Evolutionary conservation across 352 stramenopile genomes (phyloP).

Genomic region (Globisporangium paroecandrum): DNA sequence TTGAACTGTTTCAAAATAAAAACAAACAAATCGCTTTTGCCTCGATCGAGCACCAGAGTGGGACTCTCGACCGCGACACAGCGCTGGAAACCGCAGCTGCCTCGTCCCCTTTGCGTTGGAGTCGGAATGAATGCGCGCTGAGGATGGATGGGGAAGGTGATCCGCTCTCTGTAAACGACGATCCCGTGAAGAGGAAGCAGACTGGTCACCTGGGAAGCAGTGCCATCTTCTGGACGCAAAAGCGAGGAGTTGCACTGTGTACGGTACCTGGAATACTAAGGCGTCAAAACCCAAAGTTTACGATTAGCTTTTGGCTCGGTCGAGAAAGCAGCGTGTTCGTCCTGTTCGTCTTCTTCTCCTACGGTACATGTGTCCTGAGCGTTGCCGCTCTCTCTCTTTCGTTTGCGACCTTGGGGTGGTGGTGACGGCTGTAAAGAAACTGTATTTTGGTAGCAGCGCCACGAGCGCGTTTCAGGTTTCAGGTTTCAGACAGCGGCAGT

Average conservation of each 20-base stretch:
- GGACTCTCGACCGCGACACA: background rate
- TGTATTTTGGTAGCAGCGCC: background rate
- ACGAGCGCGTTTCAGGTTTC: background rate
- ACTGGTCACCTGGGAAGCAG: no score
- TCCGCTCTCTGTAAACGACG: background rate
- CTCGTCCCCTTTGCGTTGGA: background rate
- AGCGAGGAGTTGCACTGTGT: no score
- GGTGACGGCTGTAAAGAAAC: background rate
- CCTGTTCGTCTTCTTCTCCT: background rate
- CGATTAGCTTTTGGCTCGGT: no score
- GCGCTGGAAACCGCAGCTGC: background rate
- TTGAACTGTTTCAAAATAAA: background rate
- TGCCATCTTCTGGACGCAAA: no score
- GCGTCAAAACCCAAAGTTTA: no score
- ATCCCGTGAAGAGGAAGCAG: no score
- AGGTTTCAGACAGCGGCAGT: background rate
- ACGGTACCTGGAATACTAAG: no score
- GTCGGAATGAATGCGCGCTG: background rate
- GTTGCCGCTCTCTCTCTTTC: background rate
- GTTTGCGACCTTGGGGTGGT: background rate
- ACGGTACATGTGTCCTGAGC: background rate
- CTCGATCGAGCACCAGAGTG: background rate
- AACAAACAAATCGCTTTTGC: no score
- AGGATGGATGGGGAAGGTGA: background rate
- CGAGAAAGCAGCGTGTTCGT: background rate